A percentile compares a stretch with the other conserved stretches of the same genome.
phyloP scores from a whole-genome alignment of 352 stramenopile species.

The Pseudoperonospora humuli region DNA sequence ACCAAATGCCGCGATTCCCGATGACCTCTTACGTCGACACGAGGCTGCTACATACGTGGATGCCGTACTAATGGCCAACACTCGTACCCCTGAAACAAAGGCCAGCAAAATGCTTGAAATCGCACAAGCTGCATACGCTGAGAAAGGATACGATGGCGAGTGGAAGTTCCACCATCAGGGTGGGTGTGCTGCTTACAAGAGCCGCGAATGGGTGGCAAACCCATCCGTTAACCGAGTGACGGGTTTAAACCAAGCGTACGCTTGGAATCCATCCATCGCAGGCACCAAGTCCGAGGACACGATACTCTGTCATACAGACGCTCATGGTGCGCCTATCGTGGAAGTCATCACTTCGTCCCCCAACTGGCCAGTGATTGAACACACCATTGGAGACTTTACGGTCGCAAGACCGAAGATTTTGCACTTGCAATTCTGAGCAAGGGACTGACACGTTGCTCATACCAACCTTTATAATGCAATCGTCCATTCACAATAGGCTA shows the following conservation, averaged over 20 bases:
- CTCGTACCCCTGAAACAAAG: slow-evolving; percentile 17
- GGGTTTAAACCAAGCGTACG: slow-evolving; percentile 43
- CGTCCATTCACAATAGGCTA: not conserved
- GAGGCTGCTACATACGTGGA: slow-evolving; percentile 68
- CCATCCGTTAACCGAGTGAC: slow-evolving; percentile 30
- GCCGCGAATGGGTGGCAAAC: slow-evolving; percentile 66
- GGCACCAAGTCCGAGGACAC: slow-evolving; percentile 74
- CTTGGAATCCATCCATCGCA: slow-evolving; percentile 66
- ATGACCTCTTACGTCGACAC: slow-evolving; percentile 45
- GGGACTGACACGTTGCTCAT: not conserved
- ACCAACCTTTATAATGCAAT: not conserved
- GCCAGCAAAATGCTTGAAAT: slow-evolving; percentile 42
- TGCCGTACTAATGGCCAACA: slow-evolving; percentile 41
- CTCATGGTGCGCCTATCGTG: slow-evolving; percentile 21
- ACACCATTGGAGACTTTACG: slow-evolving; percentile 38
- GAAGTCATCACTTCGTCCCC: slow-evolving; percentile 53
- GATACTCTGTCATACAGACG: slow-evolving; percentile 30
- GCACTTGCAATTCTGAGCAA: slow-evolving; percentile 42
- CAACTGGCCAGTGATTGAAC: slow-evolving; percentile 42
- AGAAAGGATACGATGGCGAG: slow-evolving; percentile 46
- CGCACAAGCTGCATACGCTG: slow-evolving; percentile 51
- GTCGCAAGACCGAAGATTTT: slow-evolving; percentile 51
- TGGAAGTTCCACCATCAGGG: slow-evolving; percentile 67
- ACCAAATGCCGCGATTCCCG: slow-evolving; percentile 21
- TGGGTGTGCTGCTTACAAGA: slow-evolving; percentile 55